Evolutionary conservation across 2,329 filamentous ascomycete genomes (phyloP).

Genomic region (Neopestalotiopsis rosae): DNA sequence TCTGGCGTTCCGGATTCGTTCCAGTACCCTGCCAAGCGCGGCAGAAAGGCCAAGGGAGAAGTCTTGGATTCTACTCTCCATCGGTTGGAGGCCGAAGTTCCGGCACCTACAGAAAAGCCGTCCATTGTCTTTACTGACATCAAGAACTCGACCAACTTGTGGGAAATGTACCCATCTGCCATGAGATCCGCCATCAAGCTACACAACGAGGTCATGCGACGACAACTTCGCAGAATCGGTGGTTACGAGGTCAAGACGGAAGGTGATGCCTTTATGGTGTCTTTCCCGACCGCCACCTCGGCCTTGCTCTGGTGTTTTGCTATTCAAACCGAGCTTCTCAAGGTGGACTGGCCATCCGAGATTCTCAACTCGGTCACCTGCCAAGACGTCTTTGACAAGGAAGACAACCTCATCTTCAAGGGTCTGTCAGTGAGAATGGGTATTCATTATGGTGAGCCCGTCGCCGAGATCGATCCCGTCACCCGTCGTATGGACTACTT

Average conservation of each 20-base stretch:
- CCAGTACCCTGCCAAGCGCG: slow-evolving; percentile 66
- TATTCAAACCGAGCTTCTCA: slow-evolving; percentile 85
- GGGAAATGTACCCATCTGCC: slow-evolving; percentile 92
- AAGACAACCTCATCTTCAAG: slow-evolving; percentile 89
- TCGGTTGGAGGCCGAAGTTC: slow-evolving; percentile 86
- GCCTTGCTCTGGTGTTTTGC: slow-evolving; percentile 96
- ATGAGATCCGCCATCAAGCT: slow-evolving; percentile 98
- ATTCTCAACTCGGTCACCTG: slow-evolving; percentile 87
- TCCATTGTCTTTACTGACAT: slow-evolving; percentile 98
- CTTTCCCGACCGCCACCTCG: slow-evolving; percentile 93
- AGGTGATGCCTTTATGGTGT: slow-evolving; percentile 99
- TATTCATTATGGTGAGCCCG: slow-evolving; percentile 92
- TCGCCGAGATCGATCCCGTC: slow-evolving; percentile 94
- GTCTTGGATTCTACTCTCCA: slow-evolving; percentile 87
- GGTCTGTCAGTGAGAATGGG: slow-evolving; percentile 97
- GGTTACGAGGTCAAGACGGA: slow-evolving; percentile 99
- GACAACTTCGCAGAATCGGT: slow-evolving; percentile 90
- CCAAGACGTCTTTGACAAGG: slow-evolving; percentile 80
- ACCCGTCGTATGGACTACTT: slow-evolving; percentile 99
- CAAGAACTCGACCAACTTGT: slow-evolving; percentile 95
- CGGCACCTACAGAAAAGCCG: slow-evolving; percentile 87
- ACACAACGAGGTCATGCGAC: slow-evolving; percentile 95
- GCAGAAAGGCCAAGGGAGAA: slow-evolving; percentile 66
- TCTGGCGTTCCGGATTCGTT: slow-evolving; percentile 75
- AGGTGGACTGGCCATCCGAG: slow-evolving; percentile 92